Base-by-base conservation (phyloP, 257 asterid genomes). In the Paraleonurus japonicus region DNA sequence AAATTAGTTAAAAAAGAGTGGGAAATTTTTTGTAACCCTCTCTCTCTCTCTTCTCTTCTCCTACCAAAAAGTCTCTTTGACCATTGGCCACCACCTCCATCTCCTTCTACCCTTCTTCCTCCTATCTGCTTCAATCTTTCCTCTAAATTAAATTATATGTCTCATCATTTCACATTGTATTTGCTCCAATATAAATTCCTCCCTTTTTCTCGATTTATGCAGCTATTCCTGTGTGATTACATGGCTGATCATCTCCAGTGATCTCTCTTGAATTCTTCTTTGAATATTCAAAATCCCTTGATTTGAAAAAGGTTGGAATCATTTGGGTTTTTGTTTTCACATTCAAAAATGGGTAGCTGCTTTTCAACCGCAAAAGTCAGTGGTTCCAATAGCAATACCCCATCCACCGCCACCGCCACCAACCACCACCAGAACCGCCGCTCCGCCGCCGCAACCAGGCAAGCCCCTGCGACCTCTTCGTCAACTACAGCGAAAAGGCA, bases 91-190 rank as follows among this genome's bases (percentile, higher is more conserved):
- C 78, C 87, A 27, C 59, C 87, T 57, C 80, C 71, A 67, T 72
- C 92, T 78, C 90, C 86, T 90, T 89, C 98, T 78, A 58, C 82
- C 74, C 89, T 62, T 80, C 81, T 85, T 92, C 94, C 89, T 87
- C 71, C 74, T 76, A 69, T 82, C 85, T 83, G 79, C 87, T 80
- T 48, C 71, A 71, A 72, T 47, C 81, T 79, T 85, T 86, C 92
- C 84, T 86, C 72, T 22, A 9, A 71, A 69, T 53, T 65, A 53
- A 69, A 55, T 70, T 54, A 67, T 76, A 37, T 67, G 72, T 54
- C 54, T 58, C 65, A 66, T 72, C 76, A 24, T 78, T 80, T 64
- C 77, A 76, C 81, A 78, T 77, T 80, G 5, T 45, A 22, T 70
- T 23, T 61, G 15, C 61, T 65, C 23, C 54, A 37, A 65, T 77